A percentile compares a stretch with the other conserved stretches of the same genome.
Conservation (phyloP, 2,329 filamentous ascomycete species). For the Xylaria sp. region DNA sequence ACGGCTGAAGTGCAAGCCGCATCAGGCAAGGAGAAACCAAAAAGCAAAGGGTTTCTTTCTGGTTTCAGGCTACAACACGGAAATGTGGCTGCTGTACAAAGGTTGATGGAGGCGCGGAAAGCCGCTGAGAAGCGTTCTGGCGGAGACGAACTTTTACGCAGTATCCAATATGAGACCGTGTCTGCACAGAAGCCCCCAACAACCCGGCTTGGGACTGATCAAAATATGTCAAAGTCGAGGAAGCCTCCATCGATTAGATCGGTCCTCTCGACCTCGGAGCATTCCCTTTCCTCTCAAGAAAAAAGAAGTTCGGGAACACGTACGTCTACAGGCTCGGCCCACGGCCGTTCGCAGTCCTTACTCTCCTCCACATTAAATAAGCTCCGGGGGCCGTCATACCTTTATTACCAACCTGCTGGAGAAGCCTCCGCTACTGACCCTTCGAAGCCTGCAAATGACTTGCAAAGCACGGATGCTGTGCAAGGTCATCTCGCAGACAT, state of each 20-base stretch:
- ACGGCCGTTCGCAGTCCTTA: constrained; percentile 41
- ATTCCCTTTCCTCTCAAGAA: constrained; percentile 40
- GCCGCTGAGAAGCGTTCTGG: constrained; percentile 30
- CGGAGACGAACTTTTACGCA: constrained; percentile 21
- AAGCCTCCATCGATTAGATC: constrained; percentile 39
- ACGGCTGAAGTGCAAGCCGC: constrained; percentile 21
- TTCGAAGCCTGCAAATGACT: constrained; percentile 28
- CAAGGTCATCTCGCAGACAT: neutral
- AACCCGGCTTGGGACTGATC: constrained; percentile 22
- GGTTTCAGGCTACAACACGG: constrained; percentile 38
- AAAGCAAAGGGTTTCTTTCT: constrained; percentile 40
- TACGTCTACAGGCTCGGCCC: constrained; percentile 33
- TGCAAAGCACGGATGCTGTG: constrained; percentile 22
- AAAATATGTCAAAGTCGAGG: constrained; percentile 31
- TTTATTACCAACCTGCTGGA: constrained; percentile 37
- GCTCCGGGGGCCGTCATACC: constrained; percentile 42
- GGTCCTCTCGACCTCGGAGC: constrained; percentile 37
- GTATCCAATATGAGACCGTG: constrained; percentile 24
- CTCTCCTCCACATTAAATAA: constrained; percentile 40
- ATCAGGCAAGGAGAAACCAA: constrained; percentile 37
- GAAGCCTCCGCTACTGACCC: constrained; percentile 15
- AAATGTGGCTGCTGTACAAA: constrained; percentile 37
- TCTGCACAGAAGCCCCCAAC: constrained; percentile 28
- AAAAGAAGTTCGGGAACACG: constrained; percentile 31
- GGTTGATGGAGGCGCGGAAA: constrained; percentile 31